Conservation (phyloP, 176 grass and related monocot genomes). For the Oryza rufipogon region DNA sequence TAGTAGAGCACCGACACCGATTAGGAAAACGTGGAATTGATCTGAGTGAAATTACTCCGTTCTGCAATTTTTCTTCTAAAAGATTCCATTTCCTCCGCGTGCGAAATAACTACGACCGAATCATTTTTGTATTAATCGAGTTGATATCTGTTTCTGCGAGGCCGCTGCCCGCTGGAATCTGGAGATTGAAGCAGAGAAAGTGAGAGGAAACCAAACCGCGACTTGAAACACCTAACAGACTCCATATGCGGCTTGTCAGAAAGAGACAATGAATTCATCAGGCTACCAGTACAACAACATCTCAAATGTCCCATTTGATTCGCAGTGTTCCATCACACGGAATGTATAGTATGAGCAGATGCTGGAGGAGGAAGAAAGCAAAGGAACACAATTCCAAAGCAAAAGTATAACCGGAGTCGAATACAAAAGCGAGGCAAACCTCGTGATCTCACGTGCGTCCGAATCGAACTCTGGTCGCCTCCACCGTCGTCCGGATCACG, state of each 20-base stretch:
- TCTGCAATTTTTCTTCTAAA: no score
- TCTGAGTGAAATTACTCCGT: no score
- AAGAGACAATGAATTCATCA: background rate
- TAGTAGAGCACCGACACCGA: no score
- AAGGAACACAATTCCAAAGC: background rate
- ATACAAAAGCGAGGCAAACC: background rate
- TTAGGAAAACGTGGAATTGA: no score
- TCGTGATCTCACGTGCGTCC: background rate
- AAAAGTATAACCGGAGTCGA: background rate
- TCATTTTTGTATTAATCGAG: no score
- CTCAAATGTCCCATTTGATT: slow-evolving; percentile 2
- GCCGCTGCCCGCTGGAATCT: background rate
- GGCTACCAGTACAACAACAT: background rate
- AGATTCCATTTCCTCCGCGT: no score
- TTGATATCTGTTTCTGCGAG: background rate
- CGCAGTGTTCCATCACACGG: no score
- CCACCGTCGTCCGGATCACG: background rate
- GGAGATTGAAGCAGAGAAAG: no score
- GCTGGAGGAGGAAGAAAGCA: background rate
- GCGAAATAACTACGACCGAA: no score
- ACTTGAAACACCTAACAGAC: background rate
- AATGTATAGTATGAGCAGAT: background rate
- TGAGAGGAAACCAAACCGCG: background rate
- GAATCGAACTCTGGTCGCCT: no score
- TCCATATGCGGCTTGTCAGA: background rate